phyloP scores from a whole-genome alignment of 805 yeast genomes.

The Ogataea nitratoaversa region DNA sequence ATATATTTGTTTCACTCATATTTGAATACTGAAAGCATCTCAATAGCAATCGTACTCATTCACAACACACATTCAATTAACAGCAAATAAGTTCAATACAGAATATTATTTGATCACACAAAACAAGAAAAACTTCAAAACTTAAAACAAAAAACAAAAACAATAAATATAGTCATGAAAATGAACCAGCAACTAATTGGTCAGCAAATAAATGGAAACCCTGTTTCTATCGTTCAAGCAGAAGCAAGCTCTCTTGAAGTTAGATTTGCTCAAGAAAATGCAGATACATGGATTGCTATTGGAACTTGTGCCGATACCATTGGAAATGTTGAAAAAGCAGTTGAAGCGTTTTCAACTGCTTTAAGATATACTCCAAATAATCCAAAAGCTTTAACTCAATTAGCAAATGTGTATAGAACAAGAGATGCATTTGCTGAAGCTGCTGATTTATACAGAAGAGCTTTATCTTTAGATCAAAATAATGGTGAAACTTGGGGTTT shows the following conservation, averaged over 20 bases:
- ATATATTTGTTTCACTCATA: too few relatives aligned
- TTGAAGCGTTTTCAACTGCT: conserved; percentile 83
- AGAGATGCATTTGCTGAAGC: conserved; percentile 91
- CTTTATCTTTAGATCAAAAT: conserved; percentile 74
- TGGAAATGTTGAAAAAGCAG: conserved; percentile 86
- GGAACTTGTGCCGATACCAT: conserved; percentile 87
- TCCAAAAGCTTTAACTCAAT: conserved; percentile 75
- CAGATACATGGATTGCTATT: conserved; percentile 84
- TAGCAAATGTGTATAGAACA: conserved; percentile 85
- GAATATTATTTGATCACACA: too few relatives aligned
- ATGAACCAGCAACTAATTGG: conserved; percentile 20
- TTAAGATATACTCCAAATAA: conserved; percentile 82
- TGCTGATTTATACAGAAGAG: conserved; percentile 88
- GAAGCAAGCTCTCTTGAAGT: conserved; percentile 24
- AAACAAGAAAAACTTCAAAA: too few relatives aligned
- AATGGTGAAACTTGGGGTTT: conserved; percentile 98
- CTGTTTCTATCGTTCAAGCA: conserved; percentile 12
- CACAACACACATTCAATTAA: too few relatives aligned
- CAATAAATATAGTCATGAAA: not conserved
- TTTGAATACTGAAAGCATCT: too few relatives aligned
- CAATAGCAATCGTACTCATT: too few relatives aligned
- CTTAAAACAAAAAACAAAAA: not conserved
- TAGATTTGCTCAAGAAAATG: conserved; percentile 48
- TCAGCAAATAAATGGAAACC: conserved; percentile 20
- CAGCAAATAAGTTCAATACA: too few relatives aligned